These are phyloP conservation scores for Apophysomyces ossiformis DNA, from an alignment of 371 early-diverging fungal genomes.

Conservation along the genomic window DNA sequence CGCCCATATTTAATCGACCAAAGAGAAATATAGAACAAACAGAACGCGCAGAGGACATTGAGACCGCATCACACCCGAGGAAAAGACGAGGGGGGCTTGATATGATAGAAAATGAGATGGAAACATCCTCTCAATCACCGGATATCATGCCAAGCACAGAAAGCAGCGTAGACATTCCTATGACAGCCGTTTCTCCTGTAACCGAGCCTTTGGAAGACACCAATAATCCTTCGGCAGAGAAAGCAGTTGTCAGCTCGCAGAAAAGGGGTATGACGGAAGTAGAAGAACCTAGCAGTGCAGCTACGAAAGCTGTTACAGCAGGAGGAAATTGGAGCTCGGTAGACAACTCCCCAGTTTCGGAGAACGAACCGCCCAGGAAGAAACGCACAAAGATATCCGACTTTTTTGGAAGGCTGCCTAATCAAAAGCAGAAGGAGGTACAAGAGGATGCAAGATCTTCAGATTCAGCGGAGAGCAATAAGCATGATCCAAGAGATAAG, in stretches of 20 bases:
- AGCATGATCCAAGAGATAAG: neutral
- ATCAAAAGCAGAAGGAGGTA: neutral
- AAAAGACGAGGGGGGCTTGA: neutral
- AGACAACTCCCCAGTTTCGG: neutral
- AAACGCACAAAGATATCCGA: slow-evolving; percentile 1
- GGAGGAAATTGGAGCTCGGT: neutral
- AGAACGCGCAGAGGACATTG: neutral
- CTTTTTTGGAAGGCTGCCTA: neutral
- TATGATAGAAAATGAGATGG: neutral
- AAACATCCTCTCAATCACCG: neutral
- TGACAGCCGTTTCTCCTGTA: too few relatives aligned
- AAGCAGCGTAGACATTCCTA: too few relatives aligned
- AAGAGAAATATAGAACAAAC: neutral
- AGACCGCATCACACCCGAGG: neutral
- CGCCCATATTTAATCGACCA: slow-evolving; percentile 7
- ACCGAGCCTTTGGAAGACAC: too few relatives aligned
- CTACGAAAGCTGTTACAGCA: neutral
- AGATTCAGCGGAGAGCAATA: neutral
- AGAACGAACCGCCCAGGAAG: neutral
- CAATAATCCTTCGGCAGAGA: too few relatives aligned
- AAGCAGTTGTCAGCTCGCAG: too few relatives aligned
- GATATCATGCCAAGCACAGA: too few relatives aligned
- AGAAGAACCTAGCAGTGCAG: neutral
- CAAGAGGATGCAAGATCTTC: neutral
- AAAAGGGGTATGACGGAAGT: neutral